Base-by-base conservation (phyloP, 2,329 filamentous ascomycete genomes). In the Fusarium subtropicale region DNA sequence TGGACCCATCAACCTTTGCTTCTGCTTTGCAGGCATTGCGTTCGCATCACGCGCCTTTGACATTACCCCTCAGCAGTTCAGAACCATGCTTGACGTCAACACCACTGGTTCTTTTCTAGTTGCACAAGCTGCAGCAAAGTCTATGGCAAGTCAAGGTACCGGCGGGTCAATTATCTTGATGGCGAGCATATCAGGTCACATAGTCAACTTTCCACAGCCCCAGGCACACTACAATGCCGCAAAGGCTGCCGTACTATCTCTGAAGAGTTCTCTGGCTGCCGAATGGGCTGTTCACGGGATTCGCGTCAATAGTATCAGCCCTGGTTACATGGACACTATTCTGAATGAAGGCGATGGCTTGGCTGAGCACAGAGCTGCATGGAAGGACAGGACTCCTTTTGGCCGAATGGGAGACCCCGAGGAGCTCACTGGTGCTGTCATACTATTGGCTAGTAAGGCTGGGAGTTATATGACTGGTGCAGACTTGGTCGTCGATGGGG, bases 201-300 rank as follows among this genome's bases (percentile, higher is more conserved):
- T 84, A 6, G 90, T 91, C 58, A 93, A 92, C 71, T 93, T 83
- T 73, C 91, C 91, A 0, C 91, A 93, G 73, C 90, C 91, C 0
- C 91, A 94, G 74, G 83, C 82, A 1, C 86, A 88, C 1, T 94
- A 94, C 74, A 94, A 94, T 68, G 87, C 88, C 2, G 61, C 61
- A 1, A 64, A 64, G 5, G 61, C 61, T 1, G 60, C 61, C 1
- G n/a, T 64, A 6, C 15, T 64, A 3, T 64, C 61, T 0, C 46
- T 64, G 28, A 64, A 64, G 34, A 64, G 61, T 1, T 64, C 61
- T 0, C 13, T 64, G 1, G 61, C 61, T 12, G 61, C 60, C 4
- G 60, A 64, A 41, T 64, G 61, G 61, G 61, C 61, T 4, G 22
- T 38, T 0, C 61, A 64, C 6, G 61, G 61, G 1, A 64, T 64